phyloP scores from a whole-genome alignment of 176 grass and related monocot species.

The Miscanthus lutarioriparius region DNA sequence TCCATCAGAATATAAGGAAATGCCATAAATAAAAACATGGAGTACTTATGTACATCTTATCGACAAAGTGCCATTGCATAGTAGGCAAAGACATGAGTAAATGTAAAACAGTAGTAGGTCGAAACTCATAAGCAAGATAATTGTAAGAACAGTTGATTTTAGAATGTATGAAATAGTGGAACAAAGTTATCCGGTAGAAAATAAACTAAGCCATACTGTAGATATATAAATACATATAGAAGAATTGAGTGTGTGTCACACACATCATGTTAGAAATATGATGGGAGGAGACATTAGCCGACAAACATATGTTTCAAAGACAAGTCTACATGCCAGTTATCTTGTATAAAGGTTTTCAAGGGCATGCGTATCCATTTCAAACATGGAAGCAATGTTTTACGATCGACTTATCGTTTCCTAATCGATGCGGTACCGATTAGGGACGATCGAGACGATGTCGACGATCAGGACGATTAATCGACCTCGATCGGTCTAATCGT shows the following conservation, averaged over 20 bases:
- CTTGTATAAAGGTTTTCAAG: neutral
- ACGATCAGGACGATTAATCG: no score
- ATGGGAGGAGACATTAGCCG: neutral
- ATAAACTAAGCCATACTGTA: neutral
- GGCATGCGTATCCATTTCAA: neutral
- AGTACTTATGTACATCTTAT: slow-evolving; percentile 9
- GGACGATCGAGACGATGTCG: no score
- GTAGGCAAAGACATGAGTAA: no score
- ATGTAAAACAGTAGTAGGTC: no score
- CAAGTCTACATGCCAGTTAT: neutral
- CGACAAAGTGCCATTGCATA: neutral
- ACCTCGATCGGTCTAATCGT: no score
- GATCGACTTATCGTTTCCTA: no score
- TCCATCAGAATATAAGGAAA: slow-evolving; percentile 20
- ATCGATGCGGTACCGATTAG: no score
- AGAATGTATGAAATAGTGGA: neutral
- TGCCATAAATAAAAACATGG: slow-evolving; percentile 6
- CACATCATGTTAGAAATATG: neutral
- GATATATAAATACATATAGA: neutral
- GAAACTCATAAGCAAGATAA: neutral
- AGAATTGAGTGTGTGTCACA: neutral
- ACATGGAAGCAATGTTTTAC: neutral
- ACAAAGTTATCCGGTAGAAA: neutral
- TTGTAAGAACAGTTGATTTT: neutral
- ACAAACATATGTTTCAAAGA: slow-evolving; percentile 9